These are phyloP conservation scores for Axilococcus clingmanii DNA, from an alignment of 139 green algal genomes.

Conservation along the genomic window DNA sequence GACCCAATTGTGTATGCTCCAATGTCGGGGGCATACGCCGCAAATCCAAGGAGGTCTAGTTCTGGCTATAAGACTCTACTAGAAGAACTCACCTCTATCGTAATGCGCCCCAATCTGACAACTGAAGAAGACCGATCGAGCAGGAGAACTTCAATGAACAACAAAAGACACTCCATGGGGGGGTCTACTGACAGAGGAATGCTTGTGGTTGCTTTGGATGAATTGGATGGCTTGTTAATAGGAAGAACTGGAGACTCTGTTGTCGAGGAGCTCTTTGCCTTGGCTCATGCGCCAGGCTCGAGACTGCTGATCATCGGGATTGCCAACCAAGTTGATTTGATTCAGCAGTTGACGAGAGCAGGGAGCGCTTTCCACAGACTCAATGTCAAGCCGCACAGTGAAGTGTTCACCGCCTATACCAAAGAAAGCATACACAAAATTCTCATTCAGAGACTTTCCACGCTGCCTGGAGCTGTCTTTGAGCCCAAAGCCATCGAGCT, in stretches of 20 bases:
- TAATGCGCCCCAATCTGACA: too few species aligned
- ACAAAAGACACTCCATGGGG: neutral
- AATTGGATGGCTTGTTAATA: constrained; percentile 43
- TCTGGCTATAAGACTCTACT: neutral
- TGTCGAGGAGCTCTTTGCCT: constrained; percentile 17
- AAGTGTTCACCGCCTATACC: constrained; percentile 22
- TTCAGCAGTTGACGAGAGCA: constrained; percentile 23
- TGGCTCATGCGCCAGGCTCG: constrained; percentile 19
- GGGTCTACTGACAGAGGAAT: constrained; percentile 11
- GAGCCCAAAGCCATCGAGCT: constrained; percentile 21
- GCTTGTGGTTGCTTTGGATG: constrained; percentile 45
- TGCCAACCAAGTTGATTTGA: constrained; percentile 47
- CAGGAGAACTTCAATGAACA: neutral
- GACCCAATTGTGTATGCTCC: too few species aligned
- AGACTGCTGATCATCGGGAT: constrained; percentile 46
- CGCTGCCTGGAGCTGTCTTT: constrained; percentile 35
- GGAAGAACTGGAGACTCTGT: constrained; percentile 10
- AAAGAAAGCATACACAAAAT: constrained; percentile 7
- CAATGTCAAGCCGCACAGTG: constrained; percentile 13
- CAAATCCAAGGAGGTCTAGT: too few species aligned
- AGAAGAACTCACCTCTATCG: constrained; percentile 7
- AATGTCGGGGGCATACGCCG: too few species aligned
- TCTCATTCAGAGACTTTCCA: constrained; percentile 25
- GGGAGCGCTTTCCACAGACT: constrained; percentile 6
- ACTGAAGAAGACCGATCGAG: too few species aligned